Evolutionary conservation across 176 grass and related monocot species (phyloP).

Genomic region (Neostapfia colusana): DNA sequence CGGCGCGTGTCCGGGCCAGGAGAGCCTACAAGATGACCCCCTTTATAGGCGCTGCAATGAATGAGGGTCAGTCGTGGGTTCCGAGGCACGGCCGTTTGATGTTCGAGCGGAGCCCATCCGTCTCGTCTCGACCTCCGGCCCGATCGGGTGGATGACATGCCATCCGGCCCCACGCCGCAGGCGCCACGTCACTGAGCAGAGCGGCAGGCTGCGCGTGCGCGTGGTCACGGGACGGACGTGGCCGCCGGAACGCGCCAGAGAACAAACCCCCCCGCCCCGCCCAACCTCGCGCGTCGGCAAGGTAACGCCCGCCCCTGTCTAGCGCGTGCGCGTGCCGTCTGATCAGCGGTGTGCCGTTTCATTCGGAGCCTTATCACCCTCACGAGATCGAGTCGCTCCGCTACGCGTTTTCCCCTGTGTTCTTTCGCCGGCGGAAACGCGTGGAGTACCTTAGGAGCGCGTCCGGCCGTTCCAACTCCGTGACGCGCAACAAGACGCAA

Average conservation of each 20-base stretch:
- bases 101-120: not conserved
- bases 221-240: conserved; percentile 25
- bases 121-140: not conserved
- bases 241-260: conserved; percentile 26
- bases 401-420: not conserved
- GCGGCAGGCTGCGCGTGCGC: conserved; percentile 12
- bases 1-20: too few species aligned
- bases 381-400: not conserved
- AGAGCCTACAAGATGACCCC: not conserved
- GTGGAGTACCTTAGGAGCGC: not conserved
- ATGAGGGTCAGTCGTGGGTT: not conserved
- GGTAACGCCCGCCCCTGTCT: too few species aligned
- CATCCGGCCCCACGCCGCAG: not conserved
- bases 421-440: not conserved
- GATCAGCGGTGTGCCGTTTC: not conserved
- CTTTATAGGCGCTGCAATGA: not conserved
- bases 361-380: not conserved
- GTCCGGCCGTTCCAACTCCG: not conserved
- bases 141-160: not conserved
- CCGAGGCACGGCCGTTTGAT: not conserved
- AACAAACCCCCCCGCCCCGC: not conserved
- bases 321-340: not conserved
- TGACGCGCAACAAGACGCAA: not conserved
- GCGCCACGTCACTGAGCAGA: not conserved
- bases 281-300: not conserved